Percentiles rank a stretch among this genome's conserved stretches.
Conservation (phyloP, 1,284 basidiomycete genomes). For the Volvariella surrecta region DNA sequence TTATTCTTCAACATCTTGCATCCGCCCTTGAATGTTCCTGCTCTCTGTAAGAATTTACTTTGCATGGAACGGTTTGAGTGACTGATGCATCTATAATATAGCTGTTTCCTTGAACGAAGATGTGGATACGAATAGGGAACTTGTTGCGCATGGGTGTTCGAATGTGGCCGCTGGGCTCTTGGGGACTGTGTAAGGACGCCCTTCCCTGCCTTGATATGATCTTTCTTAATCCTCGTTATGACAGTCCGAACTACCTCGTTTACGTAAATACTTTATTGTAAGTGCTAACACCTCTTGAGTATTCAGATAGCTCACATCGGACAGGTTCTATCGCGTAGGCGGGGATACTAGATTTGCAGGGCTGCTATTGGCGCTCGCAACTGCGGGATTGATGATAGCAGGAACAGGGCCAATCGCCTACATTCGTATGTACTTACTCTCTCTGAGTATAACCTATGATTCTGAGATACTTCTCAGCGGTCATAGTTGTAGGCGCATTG, state of each 20-base stretch:
- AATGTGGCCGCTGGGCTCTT: slow-evolving; percentile 78
- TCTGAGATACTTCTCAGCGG: slow-evolving; percentile 37
- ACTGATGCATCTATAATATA: slow-evolving; percentile 17
- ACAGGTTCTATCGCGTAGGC: slow-evolving; percentile 89
- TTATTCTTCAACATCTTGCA: slow-evolving; percentile 92
- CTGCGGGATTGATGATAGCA: slow-evolving; percentile 65
- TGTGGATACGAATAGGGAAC: slow-evolving; percentile 88
- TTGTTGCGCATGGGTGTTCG: slow-evolving; percentile 89
- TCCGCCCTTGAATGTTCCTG: slow-evolving; percentile 91
- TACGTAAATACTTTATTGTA: slow-evolving; percentile 89
- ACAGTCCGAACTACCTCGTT: slow-evolving; percentile 73
- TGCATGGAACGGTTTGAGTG: slow-evolving; percentile 9
- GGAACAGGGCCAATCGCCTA: slow-evolving; percentile 85
- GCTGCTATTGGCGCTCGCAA: slow-evolving; percentile 78
- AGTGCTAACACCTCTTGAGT: slow-evolving; percentile 18
- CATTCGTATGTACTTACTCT: slow-evolving; percentile 58
- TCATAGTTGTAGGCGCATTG: slow-evolving; percentile 85
- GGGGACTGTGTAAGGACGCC: slow-evolving; percentile 62
- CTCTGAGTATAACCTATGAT: background rate
- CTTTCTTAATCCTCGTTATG: slow-evolving; percentile 1
- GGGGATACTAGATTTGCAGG: slow-evolving; percentile 82
- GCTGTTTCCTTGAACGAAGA: slow-evolving; percentile 90
- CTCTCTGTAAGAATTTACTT: slow-evolving; percentile 47
- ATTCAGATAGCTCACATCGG: background rate
- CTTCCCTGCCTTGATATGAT: background rate